Conservation (phyloP, 2,329 filamentous ascomycete genomes). For the Aspergillus sp. region DNA sequence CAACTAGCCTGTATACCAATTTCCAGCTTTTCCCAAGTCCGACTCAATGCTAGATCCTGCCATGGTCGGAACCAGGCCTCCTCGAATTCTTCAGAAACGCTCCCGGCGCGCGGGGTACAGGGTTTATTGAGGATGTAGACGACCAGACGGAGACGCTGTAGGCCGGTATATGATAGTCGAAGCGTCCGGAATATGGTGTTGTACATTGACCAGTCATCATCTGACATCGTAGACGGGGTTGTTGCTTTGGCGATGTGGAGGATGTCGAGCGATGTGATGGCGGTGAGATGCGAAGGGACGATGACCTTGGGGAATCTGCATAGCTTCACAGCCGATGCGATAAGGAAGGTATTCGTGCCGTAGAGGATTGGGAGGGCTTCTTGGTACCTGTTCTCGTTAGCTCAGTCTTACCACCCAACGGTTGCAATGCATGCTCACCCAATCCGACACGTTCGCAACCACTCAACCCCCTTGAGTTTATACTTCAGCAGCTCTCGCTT, state of each 20-base stretch:
- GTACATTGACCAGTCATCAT: constrained; percentile 1
- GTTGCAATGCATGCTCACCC: neutral
- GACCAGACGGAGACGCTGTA: constrained; percentile 1
- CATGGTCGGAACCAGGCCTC: constrained; percentile 3
- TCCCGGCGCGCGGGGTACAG: constrained; percentile 2
- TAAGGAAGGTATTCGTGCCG: constrained; percentile 2
- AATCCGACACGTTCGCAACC: constrained; percentile 1
- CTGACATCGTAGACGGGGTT: constrained; percentile 2
- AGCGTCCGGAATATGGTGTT: constrained; percentile 1
- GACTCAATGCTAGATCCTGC: constrained; percentile 1
- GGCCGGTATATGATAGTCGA: neutral
- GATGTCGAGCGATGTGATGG: constrained; percentile 1
- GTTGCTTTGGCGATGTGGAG: constrained; percentile 2
- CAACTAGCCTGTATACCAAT: constrained; percentile 3
- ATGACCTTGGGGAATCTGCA: constrained; percentile 3
- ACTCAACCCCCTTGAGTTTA: constrained; percentile 3
- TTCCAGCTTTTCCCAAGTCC: constrained; percentile 1
- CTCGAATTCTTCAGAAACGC: constrained; percentile 1
- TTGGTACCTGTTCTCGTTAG: neutral
- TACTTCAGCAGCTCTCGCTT: neutral
- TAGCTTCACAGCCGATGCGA: constrained; percentile 1
- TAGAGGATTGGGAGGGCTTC: constrained; percentile 3
- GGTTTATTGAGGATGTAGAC: constrained; percentile 3
- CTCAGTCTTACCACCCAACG: neutral
- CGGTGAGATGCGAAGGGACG: constrained; percentile 1